Percentiles rank a stretch among this genome's conserved stretches.
Conservation (phyloP, 441 rosid genomes). For the Theobroma grandiflorum region DNA sequence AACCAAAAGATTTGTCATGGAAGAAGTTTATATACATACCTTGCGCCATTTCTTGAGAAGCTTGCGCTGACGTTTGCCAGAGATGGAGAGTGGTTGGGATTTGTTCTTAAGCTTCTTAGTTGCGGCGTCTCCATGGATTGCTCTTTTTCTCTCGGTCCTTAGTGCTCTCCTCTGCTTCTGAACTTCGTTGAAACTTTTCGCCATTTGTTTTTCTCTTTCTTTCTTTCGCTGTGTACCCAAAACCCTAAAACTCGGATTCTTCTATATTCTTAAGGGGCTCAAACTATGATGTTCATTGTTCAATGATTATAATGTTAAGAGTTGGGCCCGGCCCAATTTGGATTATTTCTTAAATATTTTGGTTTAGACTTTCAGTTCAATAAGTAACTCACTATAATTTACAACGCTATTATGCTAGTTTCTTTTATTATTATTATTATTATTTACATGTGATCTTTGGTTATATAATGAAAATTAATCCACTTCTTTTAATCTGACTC, state of each 20-base stretch:
- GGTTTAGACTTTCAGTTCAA: neutral
- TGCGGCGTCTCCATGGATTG: slow-evolving; percentile 67
- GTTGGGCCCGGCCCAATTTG: neutral
- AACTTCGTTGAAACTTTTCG: slow-evolving; percentile 72
- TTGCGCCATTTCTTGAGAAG: slow-evolving; percentile 76
- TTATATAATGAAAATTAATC: no score
- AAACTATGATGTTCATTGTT: neutral
- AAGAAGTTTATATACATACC: slow-evolving; percentile 36
- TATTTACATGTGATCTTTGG: no score
- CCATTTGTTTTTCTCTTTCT: slow-evolving; percentile 49
- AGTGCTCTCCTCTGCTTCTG: slow-evolving; percentile 74
- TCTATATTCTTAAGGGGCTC: neutral
- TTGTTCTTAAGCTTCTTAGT: slow-evolving; percentile 62
- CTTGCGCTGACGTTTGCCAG: slow-evolving; percentile 85
- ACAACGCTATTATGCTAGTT: no score
- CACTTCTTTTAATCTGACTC: no score
- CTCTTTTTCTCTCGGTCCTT: slow-evolving; percentile 61
- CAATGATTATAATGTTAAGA: no score
- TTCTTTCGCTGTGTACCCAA: neutral
- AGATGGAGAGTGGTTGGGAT: slow-evolving; percentile 52
- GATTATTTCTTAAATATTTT: no score
- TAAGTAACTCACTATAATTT: no score
- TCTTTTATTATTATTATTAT: no score
- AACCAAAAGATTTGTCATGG: neutral
- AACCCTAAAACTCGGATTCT: slow-evolving; percentile 36